phyloP scores from a whole-genome alignment of 495 filamentous ascomycete genomes.

The Hypoxylon fuscum region DNA sequence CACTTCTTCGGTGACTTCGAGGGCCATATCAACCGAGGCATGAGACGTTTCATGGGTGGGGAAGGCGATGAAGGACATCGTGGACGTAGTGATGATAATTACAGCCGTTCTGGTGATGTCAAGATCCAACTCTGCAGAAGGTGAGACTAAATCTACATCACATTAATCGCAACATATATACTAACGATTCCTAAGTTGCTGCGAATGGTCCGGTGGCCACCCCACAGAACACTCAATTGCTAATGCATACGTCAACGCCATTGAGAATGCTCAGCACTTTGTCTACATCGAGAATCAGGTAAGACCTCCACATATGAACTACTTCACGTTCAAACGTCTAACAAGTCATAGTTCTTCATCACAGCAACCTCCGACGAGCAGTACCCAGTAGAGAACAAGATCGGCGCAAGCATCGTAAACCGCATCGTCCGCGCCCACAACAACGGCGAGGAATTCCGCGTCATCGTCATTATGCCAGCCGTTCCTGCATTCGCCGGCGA shows the following conservation, averaged over 20 bases:
- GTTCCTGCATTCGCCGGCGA: constrained; percentile 94
- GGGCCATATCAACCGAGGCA: constrained; percentile 54
- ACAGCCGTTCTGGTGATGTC: constrained; percentile 7
- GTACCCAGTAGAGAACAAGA: constrained; percentile 83
- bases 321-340: constrained; percentile 7
- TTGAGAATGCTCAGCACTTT: constrained; percentile 82
- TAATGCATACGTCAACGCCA: constrained; percentile 86
- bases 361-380: constrained; percentile 82
- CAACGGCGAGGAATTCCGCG: constrained; percentile 77
- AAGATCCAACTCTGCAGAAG: constrained; percentile 56
- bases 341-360: constrained; percentile 78
- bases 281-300: constrained; percentile 95
- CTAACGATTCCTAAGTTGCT: constrained; percentile 55
- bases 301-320: background rate
- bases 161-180: constrained; percentile 11
- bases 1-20: constrained; percentile 54
- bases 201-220: constrained; percentile 77
- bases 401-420: constrained; percentile 88
- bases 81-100: constrained; percentile 31
- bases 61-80: constrained; percentile 35
- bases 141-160: constrained; percentile 35
- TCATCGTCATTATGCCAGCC: constrained; percentile 86
- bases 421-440: constrained; percentile 82
- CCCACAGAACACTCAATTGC: constrained; percentile 84
- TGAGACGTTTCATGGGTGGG: constrained; percentile 46